Evolutionary conservation across 352 stramenopile genomes (phyloP).

Genomic region (Pythium utonaiense): DNA sequence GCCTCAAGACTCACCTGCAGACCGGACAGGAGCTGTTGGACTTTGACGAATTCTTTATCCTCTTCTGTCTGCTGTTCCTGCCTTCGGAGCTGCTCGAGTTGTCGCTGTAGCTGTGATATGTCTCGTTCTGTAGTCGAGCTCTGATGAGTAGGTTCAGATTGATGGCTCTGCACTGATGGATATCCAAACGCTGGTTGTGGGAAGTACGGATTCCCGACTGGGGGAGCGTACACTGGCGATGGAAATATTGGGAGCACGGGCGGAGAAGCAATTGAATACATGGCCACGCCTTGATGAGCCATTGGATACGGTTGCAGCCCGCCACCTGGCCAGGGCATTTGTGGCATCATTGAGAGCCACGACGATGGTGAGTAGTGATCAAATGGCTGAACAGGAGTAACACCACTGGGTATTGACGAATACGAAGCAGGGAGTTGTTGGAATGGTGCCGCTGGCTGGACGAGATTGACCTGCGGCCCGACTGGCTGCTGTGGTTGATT

Average conservation of each 20-base stretch:
- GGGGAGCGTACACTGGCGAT: not conserved
- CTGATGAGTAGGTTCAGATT: not conserved
- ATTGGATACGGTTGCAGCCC: not conserved
- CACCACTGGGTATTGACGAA: not conserved
- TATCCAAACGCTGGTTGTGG: not conserved
- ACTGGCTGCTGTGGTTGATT: not conserved
- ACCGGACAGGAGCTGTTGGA: conserved; percentile 33
- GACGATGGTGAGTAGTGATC: not conserved
- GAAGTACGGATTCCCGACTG: not conserved
- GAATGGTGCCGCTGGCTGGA: not conserved
- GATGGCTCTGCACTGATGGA: not conserved
- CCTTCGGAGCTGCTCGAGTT: conserved; percentile 5
- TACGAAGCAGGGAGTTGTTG: not conserved
- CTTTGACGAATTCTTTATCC: conserved; percentile 28
- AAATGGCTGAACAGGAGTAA: not conserved
- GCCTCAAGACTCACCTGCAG: conserved; percentile 12
- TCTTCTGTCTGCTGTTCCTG: conserved; percentile 18
- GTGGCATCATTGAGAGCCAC: not conserved
- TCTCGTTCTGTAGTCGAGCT: not conserved
- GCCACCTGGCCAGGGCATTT: not conserved
- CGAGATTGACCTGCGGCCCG: not conserved
- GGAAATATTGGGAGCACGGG: not conserved
- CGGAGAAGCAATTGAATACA: conserved; percentile 5
- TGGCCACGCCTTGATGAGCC: not conserved
- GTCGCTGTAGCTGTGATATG: not conserved